These are phyloP conservation scores for Chenopodium album DNA, from an alignment of 148 eudicot genomes.

Conservation along the genomic window DNA sequence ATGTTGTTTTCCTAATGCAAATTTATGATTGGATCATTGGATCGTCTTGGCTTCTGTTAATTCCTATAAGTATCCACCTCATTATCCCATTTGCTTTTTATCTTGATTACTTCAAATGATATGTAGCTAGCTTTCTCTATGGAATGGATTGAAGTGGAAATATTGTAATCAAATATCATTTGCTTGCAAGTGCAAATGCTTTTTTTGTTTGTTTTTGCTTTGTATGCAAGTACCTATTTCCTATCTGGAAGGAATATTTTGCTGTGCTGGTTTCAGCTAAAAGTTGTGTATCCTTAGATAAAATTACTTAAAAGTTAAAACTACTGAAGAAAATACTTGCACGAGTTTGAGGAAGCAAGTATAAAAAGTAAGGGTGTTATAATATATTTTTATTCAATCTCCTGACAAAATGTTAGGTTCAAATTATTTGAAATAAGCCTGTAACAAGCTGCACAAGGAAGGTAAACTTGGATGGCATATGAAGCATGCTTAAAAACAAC, in stretches of 20 bases:
- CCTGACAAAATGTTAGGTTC: background rate
- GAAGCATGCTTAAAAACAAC: background rate
- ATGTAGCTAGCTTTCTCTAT: slow-evolving; percentile 1
- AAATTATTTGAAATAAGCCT: background rate
- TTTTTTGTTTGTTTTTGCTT: background rate
- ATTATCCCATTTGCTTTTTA: too few species aligned
- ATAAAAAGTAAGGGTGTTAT: background rate
- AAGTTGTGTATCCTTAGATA: background rate
- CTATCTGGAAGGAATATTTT: background rate
- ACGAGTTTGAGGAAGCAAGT: background rate
- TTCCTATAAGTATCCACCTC: background rate
- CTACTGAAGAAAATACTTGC: background rate
- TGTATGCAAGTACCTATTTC: background rate
- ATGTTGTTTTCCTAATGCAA: background rate
- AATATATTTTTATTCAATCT: background rate
- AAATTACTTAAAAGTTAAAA: background rate
- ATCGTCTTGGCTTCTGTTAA: background rate
- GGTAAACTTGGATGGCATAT: background rate
- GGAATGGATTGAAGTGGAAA: background rate
- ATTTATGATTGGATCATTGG: background rate
- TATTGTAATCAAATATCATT: background rate
- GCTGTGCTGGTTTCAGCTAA: background rate
- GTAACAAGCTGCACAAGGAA: background rate
- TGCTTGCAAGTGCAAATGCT: background rate
- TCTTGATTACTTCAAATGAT: background rate